These are phyloP conservation scores for Gossypium longicalyx DNA, from an alignment of 345 rosid genomes.

Conservation along the genomic window DNA sequence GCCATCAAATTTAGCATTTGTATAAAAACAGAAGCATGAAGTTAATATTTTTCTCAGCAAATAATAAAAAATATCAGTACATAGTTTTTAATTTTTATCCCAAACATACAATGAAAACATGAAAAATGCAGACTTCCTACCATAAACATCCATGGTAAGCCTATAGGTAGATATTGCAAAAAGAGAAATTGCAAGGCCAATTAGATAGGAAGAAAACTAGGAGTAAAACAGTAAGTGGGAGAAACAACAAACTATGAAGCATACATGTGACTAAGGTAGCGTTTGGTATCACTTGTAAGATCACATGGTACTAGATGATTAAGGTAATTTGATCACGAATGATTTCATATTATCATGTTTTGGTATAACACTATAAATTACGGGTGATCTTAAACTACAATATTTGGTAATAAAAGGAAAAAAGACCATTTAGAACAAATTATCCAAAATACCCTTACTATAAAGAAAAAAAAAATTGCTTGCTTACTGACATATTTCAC, in stretches of 20 bases:
- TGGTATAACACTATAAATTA: neutral
- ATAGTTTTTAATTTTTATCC: neutral
- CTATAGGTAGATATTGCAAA: neutral
- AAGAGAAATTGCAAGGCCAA: neutral
- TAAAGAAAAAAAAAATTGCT: no score
- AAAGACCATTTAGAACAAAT: neutral
- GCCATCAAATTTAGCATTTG: neutral
- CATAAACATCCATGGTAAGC: neutral
- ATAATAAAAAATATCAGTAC: neutral
- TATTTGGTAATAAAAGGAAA: neutral
- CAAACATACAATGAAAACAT: neutral
- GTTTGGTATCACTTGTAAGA: neutral
- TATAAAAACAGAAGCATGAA: neutral
- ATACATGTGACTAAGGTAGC: neutral
- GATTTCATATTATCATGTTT: neutral
- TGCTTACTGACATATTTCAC: neutral
- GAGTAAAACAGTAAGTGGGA: neutral
- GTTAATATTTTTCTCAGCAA: neutral
- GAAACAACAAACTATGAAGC: neutral
- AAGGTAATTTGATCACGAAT: neutral
- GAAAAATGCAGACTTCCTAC: neutral
- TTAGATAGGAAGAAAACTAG: neutral
- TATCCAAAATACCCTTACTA: no score
- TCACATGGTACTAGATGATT: neutral
- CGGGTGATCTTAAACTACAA: neutral